Conservation (phyloP, 306 rosid genomes). For the Gastrolobium villosum region DNA sequence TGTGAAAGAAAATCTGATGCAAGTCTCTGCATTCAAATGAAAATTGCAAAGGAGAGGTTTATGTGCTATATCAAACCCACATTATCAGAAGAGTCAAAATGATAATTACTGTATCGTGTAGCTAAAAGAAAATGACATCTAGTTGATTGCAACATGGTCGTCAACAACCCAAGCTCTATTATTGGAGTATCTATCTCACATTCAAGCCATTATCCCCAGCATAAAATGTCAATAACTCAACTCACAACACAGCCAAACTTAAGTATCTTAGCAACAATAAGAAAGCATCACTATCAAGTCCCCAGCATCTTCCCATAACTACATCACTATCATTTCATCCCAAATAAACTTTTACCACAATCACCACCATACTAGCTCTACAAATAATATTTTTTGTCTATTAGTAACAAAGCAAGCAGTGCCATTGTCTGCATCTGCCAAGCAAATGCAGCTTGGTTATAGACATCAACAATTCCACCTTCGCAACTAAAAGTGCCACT, state of each 20-base stretch:
- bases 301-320: conserved; percentile 33
- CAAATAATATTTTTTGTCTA: neutral
- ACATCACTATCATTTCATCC: conserved; percentile 22
- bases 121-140: conserved; percentile 41
- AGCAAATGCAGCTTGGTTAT: conserved; percentile 8
- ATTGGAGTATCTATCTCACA: conserved; percentile 35
- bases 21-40: conserved; percentile 70
- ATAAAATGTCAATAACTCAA: conserved; percentile 19
- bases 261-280: conserved; percentile 10
- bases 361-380: conserved; percentile 26
- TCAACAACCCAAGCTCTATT: conserved; percentile 39
- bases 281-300: conserved; percentile 18
- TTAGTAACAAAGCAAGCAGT: conserved; percentile 11
- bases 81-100: conserved; percentile 25
- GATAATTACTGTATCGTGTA: conserved; percentile 22
- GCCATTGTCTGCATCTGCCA: conserved; percentile 32
- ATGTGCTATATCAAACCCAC: conserved; percentile 12
- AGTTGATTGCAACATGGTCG: conserved; percentile 36
- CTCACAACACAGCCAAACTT: conserved; percentile 28
- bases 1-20: conserved; percentile 92
- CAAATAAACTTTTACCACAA: conserved; percentile 15
- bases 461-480: conserved; percentile 27
- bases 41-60: conserved; percentile 37
- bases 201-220: conserved; percentile 32
- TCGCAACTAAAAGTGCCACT: conserved; percentile 20